phyloP scores from a whole-genome alignment of 257 asterid genomes.

The Capsicum chinense region DNA sequence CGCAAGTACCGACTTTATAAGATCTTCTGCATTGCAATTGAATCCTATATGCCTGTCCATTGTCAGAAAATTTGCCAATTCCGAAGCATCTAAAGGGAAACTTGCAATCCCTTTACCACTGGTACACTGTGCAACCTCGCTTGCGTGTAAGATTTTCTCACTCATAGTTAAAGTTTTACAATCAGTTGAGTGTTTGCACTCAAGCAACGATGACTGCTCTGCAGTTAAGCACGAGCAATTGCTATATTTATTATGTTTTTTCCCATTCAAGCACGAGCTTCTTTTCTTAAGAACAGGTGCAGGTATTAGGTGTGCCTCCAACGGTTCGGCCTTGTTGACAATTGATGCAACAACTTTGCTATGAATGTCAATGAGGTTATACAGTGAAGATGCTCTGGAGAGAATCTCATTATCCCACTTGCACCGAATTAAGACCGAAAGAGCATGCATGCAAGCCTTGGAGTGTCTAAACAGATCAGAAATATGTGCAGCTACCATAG shows the following conservation, averaged over 20 bases:
- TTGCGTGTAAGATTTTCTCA: slow-evolving; percentile 45
- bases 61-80: slow-evolving; percentile 89
- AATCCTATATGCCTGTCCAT: slow-evolving; percentile 93
- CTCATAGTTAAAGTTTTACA: slow-evolving; percentile 45
- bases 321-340: slow-evolving; percentile 90
- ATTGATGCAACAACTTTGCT: slow-evolving; percentile 93
- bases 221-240: slow-evolving; percentile 58
- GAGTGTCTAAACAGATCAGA: slow-evolving; percentile 92
- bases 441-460: slow-evolving; percentile 97
- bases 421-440: slow-evolving; percentile 76
- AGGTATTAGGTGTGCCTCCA: slow-evolving; percentile 82
- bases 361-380: slow-evolving; percentile 89
- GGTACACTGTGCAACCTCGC: slow-evolving; percentile 47
- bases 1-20: slow-evolving; percentile 71
- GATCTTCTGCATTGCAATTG: slow-evolving; percentile 79
- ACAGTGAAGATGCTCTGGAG: slow-evolving; percentile 88
- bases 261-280: slow-evolving; percentile 62
- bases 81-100: slow-evolving; percentile 85
- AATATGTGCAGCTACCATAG: slow-evolving; percentile 99
- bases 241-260: slow-evolving; percentile 49
- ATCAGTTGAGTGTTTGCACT: slow-evolving; percentile 47
- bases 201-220: slow-evolving; percentile 52
- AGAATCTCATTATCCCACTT: slow-evolving; percentile 90
- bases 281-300: slow-evolving; percentile 55
- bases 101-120: slow-evolving; percentile 63